These are phyloP conservation scores for Sophora flavescens DNA, from an alignment of 306 rosid species.

Conservation along the genomic window DNA sequence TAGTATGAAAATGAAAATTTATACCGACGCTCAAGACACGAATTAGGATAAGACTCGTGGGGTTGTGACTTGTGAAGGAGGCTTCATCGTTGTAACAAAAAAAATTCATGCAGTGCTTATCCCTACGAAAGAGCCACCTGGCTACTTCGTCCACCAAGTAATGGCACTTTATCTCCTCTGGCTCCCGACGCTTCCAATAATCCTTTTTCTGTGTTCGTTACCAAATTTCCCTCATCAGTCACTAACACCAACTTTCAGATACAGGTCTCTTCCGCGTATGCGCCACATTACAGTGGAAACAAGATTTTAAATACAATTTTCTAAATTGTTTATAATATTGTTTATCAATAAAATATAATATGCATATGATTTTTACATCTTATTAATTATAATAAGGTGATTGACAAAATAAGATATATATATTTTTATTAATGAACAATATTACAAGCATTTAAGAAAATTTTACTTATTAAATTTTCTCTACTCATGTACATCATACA, in stretches of 20 bases:
- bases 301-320: no score
- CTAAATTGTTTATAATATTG: no score
- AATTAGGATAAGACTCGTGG: constrained; percentile 1
- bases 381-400: no score
- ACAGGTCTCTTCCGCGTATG: constrained; percentile 45
- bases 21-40: not conserved
- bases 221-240: constrained; percentile 32
- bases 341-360: no score
- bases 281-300: constrained; percentile 11
- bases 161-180: not conserved
- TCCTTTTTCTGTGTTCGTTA: constrained; percentile 15
- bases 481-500: constrained; percentile 19
- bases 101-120: not conserved
- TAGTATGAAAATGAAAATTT: not conserved
- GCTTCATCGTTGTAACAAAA: not conserved
- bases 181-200: constrained; percentile 20
- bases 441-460: no score
- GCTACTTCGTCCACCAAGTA: constrained; percentile 29
- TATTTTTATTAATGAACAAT: no score
- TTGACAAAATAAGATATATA: no score
- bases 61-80: not conserved
- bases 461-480: no score
- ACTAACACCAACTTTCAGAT: constrained; percentile 19
- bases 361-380: no score
- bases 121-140: constrained; percentile 4